These are phyloP conservation scores for Flueggea neowawraea DNA, from an alignment of 441 rosid species.

Conservation along the genomic window DNA sequence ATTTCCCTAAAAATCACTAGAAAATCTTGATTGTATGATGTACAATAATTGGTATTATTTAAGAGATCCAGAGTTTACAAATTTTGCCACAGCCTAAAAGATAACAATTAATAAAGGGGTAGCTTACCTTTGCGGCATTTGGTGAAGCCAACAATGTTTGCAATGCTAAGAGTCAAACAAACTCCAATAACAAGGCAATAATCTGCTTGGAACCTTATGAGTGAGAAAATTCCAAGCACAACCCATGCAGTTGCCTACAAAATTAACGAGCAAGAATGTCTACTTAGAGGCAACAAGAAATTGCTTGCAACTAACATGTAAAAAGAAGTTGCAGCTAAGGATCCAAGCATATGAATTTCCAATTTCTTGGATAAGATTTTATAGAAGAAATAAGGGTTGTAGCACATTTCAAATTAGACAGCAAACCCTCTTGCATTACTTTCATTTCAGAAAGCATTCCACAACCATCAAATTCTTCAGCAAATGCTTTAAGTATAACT, in stretches of 20 bases:
- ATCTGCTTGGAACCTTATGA: constrained; percentile 93
- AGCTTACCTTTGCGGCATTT: constrained; percentile 91
- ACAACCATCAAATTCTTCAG: neutral
- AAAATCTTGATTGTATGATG: too few species aligned
- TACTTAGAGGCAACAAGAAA: neutral
- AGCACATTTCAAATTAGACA: too few species aligned
- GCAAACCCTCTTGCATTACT: neutral
- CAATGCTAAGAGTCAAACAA: constrained; percentile 83
- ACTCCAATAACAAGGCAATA: constrained; percentile 96
- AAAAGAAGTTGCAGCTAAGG: neutral
- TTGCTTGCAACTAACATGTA: neutral
- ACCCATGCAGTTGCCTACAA: constrained; percentile 83
- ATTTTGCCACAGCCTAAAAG: neutral
- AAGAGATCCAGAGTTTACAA: neutral
- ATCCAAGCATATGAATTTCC: neutral
- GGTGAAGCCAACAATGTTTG: constrained; percentile 96
- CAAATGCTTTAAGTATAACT: neutral
- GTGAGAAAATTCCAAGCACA: constrained; percentile 87
- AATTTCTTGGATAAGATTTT: neutral
- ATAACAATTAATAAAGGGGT: constrained; percentile 5
- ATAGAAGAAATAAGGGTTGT: neutral
- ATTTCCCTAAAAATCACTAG: too few species aligned
- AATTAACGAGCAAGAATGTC: constrained; percentile 4
- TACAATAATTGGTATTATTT: neutral
- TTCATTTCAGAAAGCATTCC: neutral